Evolutionary conservation across 345 rosid genomes (phyloP), one percentile per base, ranked within the genome.

Genomic region (Psidium friedrichsthalianum): DNA sequence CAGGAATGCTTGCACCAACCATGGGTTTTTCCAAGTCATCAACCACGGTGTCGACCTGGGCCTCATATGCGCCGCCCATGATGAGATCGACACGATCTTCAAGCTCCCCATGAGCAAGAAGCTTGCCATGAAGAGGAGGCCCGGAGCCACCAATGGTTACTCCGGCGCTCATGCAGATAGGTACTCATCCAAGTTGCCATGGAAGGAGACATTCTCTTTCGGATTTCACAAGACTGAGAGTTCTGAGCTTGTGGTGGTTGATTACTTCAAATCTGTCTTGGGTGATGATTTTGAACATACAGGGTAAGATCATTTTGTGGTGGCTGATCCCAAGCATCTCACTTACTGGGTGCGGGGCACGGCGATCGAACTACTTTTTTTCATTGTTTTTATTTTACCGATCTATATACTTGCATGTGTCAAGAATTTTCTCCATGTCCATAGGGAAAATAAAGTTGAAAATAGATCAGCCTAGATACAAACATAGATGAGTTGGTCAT

Each of bases 181-280:
- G 76, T 91, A 69, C 47, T 87, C 93, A 11, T 87, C 95, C 29
- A 93, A 92, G 88, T 74, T 94, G 87, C 94, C 95, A 2, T 94
- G 96, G 96, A 94, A 94, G 86, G 96, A 94, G 89, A 92, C 93
- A 6, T 90, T 93, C 29, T 87, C 95, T 2, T 90, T 92, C 82
- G 78, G 86, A 14, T 93, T 74, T 87, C 54, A 51, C 15, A 90
- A 85, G 22, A 82, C 83, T 22, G 83, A 84, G 24, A 36, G 86
- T 3, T 84, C 86, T 11, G 56, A 84, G 32, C 74, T 85, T 6
- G 29, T 49, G 20, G 94, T 88, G 22, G 90, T 88, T 82, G 87
- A 90, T 20, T 93, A 90, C 89, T 88, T 93, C 89, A 89, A 84
- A 61, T 85, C 89, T 58, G 88, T 69, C 82, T 49, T 93, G 8